Percentiles rank a stretch among this genome's conserved stretches.
phyloP scores from a whole-genome alignment of 257 asterid genomes.

The Craterostigma plantagineum region DNA sequence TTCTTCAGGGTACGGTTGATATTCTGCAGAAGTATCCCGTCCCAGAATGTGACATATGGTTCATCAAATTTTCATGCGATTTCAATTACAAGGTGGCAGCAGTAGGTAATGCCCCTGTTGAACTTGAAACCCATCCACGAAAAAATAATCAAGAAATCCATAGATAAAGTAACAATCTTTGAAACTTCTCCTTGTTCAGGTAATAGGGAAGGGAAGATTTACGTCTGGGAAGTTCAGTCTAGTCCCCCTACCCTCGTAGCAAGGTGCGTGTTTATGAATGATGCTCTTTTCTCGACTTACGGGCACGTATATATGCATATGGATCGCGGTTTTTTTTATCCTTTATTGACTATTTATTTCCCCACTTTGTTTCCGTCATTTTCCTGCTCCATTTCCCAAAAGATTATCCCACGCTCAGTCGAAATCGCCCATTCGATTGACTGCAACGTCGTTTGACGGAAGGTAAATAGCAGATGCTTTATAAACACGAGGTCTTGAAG shows the following conservation, averaged over 20 bases:
- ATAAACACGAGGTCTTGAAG: too few species aligned
- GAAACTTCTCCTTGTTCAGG: conserved; percentile 25
- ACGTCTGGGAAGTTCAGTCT: conserved; percentile 85
- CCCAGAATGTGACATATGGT: conserved; percentile 97
- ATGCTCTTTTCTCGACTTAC: too few species aligned
- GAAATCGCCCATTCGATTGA: conserved; percentile 74
- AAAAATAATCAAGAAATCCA: neutral
- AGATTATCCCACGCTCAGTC: conserved; percentile 81
- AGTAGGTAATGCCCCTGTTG: conserved; percentile 39
- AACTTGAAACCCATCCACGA: neutral
- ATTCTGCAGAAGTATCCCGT: conserved; percentile 93
- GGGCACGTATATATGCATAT: too few species aligned
- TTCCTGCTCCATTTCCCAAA: conserved; percentile 6
- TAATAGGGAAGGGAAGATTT: conserved; percentile 90
- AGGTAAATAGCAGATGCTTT: conserved; percentile 32
- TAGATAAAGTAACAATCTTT: neutral
- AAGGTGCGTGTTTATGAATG: conserved; percentile 24
- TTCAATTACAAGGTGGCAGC: conserved; percentile 64
- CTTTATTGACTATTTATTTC: neutral
- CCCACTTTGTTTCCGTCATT: conserved; percentile 1
- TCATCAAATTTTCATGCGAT: conserved; percentile 90
- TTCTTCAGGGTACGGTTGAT: conserved; percentile 79
- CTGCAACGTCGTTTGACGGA: conserved; percentile 88
- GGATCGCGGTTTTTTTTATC: too few species aligned
- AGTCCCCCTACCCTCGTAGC: conserved; percentile 76